Evolutionary conservation across 1,284 basidiomycete genomes (phyloP).

Genomic region (Porodaedalea pini): DNA sequence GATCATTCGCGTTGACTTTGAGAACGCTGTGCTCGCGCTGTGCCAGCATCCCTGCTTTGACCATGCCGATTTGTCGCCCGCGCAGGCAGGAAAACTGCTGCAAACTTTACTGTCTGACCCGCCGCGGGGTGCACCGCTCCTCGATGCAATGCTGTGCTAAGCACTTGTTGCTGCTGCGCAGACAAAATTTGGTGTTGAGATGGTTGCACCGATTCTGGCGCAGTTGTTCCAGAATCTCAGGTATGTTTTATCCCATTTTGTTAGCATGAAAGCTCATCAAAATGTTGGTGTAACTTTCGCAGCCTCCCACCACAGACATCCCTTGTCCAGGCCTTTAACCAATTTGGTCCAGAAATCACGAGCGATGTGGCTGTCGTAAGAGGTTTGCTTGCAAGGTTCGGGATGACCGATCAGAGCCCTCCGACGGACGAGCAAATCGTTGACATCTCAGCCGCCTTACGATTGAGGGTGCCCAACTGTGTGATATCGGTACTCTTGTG

Average conservation of each 20-base stretch:
- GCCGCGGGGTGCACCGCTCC: slow-evolving; percentile 57
- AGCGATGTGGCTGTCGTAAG: slow-evolving; percentile 66
- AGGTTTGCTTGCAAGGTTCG: slow-evolving; percentile 67
- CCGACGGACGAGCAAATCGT: slow-evolving; percentile 67
- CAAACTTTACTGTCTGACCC: slow-evolving; percentile 67
- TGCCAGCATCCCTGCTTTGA: slow-evolving; percentile 77
- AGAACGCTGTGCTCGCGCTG: slow-evolving; percentile 66
- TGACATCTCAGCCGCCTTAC: slow-evolving; percentile 68
- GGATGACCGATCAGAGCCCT: slow-evolving; percentile 62
- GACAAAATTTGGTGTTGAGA: slow-evolving; percentile 66
- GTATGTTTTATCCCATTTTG: slow-evolving; percentile 35
- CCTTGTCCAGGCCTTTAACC: slow-evolving; percentile 67
- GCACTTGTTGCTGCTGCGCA: slow-evolving; percentile 69
- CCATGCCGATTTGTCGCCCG: slow-evolving; percentile 70
- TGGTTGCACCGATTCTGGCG: slow-evolving; percentile 49
- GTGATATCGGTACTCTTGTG: slow-evolving; percentile 77
- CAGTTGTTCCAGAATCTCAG: slow-evolving; percentile 46
- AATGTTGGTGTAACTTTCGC: slow-evolving; percentile 12
- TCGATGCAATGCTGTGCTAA: slow-evolving; percentile 69
- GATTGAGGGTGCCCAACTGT: slow-evolving; percentile 63
- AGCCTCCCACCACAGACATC: slow-evolving; percentile 65
- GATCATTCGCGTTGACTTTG: slow-evolving; percentile 71
- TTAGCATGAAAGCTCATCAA: slow-evolving; percentile 1
- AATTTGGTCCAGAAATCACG: slow-evolving; percentile 74
- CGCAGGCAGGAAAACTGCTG: slow-evolving; percentile 74